These are phyloP conservation scores for Dryas octopetala DNA, from an alignment of 306 rosid genomes.

Conservation along the genomic window DNA sequence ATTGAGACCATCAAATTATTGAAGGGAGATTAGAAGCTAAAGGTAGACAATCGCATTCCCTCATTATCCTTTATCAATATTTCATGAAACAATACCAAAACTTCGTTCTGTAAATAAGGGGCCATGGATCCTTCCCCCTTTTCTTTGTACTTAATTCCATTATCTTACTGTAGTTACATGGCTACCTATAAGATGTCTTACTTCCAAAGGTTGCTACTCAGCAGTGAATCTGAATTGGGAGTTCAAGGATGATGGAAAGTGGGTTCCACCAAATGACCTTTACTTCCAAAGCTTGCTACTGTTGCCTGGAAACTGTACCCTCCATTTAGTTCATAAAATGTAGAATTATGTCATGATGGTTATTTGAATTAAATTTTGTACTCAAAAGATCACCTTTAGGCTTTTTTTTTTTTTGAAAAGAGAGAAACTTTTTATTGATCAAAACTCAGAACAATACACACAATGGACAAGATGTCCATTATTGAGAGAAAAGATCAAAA, in stretches of 20 bases:
- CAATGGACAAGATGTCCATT: no score
- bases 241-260: background rate
- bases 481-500: no score
- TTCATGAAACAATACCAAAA: no score
- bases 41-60: no score
- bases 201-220: background rate
- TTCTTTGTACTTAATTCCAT: background rate
- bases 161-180: background rate
- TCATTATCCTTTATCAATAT: no score
- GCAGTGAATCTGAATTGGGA: background rate
- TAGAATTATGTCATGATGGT: background rate
- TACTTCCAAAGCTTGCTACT: background rate
- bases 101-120: no score
- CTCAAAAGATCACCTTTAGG: background rate
- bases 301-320: background rate
- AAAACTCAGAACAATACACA: no score
- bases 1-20: no score
- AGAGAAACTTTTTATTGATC: no score
- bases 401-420: no score
- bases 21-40: no score
- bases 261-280: background rate
- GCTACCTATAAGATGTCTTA: background rate
- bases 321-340: background rate
- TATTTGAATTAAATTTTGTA: background rate
- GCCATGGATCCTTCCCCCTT: background rate